Percentiles rank a stretch among this genome's conserved stretches.
Evolutionary conservation across 2,329 filamentous ascomycete genomes (phyloP).

Genomic region (Aspergillus jensenii): DNA sequence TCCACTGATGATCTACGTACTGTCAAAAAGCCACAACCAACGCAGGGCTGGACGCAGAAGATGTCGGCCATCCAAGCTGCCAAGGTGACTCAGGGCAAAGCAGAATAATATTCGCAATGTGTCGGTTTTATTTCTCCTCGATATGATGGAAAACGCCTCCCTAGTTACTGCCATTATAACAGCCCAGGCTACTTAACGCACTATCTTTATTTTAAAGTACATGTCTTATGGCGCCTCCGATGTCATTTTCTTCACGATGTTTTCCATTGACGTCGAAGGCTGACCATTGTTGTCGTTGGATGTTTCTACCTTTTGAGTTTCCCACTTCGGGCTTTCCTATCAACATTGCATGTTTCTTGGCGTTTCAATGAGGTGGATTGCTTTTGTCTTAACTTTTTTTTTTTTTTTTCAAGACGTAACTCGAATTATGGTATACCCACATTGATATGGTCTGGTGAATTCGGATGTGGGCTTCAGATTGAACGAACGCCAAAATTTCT

Average conservation of each 20-base stretch:
- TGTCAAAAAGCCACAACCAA: constrained; percentile 88
- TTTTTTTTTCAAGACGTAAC: neutral
- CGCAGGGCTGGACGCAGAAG: constrained; percentile 88
- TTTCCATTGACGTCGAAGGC: neutral
- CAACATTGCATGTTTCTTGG: neutral
- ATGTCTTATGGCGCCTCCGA: no score
- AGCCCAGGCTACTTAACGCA: no score
- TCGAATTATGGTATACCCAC: neutral
- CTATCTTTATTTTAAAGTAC: no score
- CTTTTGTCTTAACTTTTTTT: neutral
- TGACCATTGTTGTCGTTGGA: neutral
- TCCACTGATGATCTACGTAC: constrained; percentile 91
- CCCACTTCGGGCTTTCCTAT: neutral
- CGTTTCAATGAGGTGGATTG: neutral
- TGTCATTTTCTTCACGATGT: neutral
- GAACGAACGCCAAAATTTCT: neutral
- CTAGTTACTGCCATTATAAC: neutral
- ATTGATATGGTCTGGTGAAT: neutral
- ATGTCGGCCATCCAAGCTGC: constrained; percentile 95
- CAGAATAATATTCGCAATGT: constrained; percentile 29
- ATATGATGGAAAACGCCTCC: neutral
- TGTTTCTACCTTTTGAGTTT: neutral
- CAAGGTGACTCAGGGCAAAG: constrained; percentile 61
- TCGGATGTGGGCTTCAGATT: neutral
- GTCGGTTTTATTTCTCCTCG: neutral